A percentile compares a stretch with the other conserved stretches of the same genome.
Conservation (phyloP, 306 rosid genomes). For the Begonia peltatifolia region DNA sequence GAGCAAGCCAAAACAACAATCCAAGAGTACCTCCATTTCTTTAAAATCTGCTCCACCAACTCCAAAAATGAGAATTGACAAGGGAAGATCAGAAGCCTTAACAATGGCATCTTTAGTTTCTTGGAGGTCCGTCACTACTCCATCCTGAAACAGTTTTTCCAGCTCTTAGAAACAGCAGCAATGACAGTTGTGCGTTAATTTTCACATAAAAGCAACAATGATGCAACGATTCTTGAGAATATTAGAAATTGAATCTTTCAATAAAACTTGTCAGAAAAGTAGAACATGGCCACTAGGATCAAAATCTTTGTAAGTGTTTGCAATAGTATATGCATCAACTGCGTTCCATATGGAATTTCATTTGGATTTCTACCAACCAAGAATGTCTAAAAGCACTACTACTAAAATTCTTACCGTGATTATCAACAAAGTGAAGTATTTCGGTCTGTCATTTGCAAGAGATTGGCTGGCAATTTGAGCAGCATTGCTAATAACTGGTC, state of each 20-base stretch:
- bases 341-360: too few relatives aligned
- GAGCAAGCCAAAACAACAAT: not conserved
- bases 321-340: too few relatives aligned
- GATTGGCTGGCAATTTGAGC: constrained; percentile 93
- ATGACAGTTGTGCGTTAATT: too few relatives aligned
- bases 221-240: too few relatives aligned
- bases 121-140: constrained; percentile 99
- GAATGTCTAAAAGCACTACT: constrained; percentile 5
- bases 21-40: constrained; percentile 88
- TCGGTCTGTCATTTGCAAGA: constrained; percentile 55
- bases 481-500: constrained; percentile 85
- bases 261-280: not conserved
- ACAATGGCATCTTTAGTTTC: constrained; percentile 98
- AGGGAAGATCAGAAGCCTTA: constrained; percentile 87
- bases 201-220: too few relatives aligned
- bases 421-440: constrained; percentile 82
- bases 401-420: constrained; percentile 60
- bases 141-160: constrained; percentile 48
- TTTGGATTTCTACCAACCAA: not conserved
- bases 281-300: constrained; percentile 4
- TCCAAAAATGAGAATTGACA: constrained; percentile 93
- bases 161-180: too few relatives aligned
- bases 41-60: constrained; percentile 99
- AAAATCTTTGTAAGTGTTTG: not conserved
- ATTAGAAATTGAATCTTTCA: too few relatives aligned